Base-by-base conservation (phyloP, 768 basidiomycete genomes). In the Collybia sordida region DNA sequence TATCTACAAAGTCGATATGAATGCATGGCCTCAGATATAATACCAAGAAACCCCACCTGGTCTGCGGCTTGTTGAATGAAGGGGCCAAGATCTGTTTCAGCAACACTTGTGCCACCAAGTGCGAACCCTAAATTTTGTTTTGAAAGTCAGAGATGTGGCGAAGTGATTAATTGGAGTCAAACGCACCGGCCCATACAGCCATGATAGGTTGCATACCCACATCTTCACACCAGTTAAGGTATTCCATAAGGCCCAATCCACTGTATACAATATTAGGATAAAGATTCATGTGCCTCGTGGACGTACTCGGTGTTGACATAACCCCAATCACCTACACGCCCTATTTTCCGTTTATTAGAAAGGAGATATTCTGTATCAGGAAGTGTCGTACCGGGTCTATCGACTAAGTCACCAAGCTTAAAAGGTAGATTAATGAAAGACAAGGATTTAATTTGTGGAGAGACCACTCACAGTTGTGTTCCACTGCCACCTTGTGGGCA, bases 321-420 rank as follows among this genome's bases (percentile, higher is more conserved):
- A 12, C 77, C 73, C 84, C 84, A 85, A 57, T 79, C 79, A n/a
- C 84, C 84, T 28, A 70, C 58, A 3, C 84, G 75, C 1, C 83
- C 83, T 65, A 44, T 15, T 35, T 4, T 17, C 12, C 24, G 31
- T 14, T 15, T 17, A 24, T 4, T 42, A 35, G 18, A 31, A 15
- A 31, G 2, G 17, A 22, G 11, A 23, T 7, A 34, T 35, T n/a
- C 17, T 9, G 5, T 38, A 21, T 2, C 15, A 21, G 18, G n/a
- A 9, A 47, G 18, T 5, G 34, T 40, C 49, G 2, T 49, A 68
- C 68, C 69, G 17, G 84, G 84, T 37, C 84, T 68, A 51, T 78
- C 62, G 5, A 75, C 59, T n/a, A 85, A 63, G 0, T 79, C 68
- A 3, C 83, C 83, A 6, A 62, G 45, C 60, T 61, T 25, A 6